A percentile compares a stretch with the other conserved stretches of the same genome.
Evolutionary conservation across 2,329 filamentous ascomycete species (phyloP).

Genomic region (Ophiostoma sp.): DNA sequence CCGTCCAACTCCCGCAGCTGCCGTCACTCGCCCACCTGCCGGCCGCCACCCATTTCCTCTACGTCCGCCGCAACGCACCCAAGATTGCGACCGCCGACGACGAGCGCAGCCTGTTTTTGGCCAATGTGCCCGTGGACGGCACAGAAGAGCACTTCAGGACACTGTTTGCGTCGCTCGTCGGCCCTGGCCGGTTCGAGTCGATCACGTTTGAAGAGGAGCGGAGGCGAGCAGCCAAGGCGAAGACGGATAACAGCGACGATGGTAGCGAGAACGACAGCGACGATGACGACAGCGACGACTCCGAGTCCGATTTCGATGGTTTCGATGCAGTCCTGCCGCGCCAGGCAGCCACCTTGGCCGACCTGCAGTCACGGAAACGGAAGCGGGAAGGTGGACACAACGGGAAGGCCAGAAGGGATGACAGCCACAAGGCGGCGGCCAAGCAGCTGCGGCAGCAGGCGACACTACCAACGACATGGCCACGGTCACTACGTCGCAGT

Average conservation of each 20-base stretch:
- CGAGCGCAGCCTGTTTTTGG: slow-evolving; percentile 80
- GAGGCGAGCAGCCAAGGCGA: slow-evolving; percentile 34
- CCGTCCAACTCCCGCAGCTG: slow-evolving; percentile 64
- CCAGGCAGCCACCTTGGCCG: slow-evolving; percentile 43
- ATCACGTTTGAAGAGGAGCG: slow-evolving; percentile 71
- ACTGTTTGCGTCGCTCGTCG: slow-evolving; percentile 72
- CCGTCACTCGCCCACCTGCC: slow-evolving; percentile 56
- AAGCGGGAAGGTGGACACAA: slow-evolving; percentile 44
- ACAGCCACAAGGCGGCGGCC: slow-evolving; percentile 28
- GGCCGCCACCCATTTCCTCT: slow-evolving; percentile 75
- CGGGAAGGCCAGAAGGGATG: neutral
- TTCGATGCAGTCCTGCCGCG: slow-evolving; percentile 44
- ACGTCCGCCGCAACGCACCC: slow-evolving; percentile 80
- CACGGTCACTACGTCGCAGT: slow-evolving; percentile 66
- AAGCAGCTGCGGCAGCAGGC: slow-evolving; percentile 11
- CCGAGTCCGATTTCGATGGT: slow-evolving; percentile 3
- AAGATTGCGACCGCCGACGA: slow-evolving; percentile 73
- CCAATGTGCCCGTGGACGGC: slow-evolving; percentile 83
- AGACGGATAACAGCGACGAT: neutral
- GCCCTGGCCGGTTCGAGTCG: slow-evolving; percentile 73
- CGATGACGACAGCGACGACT: neutral
- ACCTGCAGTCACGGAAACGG: slow-evolving; percentile 50
- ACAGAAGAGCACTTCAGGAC: slow-evolving; percentile 74
- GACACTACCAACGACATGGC: slow-evolving; percentile 69
- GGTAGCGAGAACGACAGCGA: neutral